Evolutionary conservation across 1,284 basidiomycete genomes (phyloP).

Genomic region (Agroathelia rolfsii): DNA sequence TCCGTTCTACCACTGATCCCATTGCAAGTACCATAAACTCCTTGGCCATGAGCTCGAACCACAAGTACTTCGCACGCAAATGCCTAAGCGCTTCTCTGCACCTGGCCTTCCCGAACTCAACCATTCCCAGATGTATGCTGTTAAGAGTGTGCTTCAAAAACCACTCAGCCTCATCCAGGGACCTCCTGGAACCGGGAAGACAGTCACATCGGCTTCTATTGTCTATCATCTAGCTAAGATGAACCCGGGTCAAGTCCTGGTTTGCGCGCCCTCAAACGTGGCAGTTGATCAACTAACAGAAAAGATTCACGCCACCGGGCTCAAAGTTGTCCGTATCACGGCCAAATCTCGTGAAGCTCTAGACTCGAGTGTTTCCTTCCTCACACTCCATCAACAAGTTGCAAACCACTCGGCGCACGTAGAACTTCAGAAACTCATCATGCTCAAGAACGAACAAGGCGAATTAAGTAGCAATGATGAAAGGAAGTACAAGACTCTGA

Average conservation of each 20-base stretch:
- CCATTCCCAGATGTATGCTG: constrained; percentile 98
- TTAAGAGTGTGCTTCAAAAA: constrained; percentile 97
- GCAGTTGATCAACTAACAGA: constrained; percentile 98
- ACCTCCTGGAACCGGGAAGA: constrained; percentile 98
- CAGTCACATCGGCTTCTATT: constrained; percentile 98
- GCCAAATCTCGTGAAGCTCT: constrained; percentile 97
- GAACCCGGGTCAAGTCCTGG: constrained; percentile 98
- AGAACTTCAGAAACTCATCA: constrained; percentile 94
- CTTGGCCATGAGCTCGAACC: constrained; percentile 94
- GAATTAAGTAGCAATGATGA: constrained; percentile 96
- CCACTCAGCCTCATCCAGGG: constrained; percentile 98
- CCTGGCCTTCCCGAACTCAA: constrained; percentile 97
- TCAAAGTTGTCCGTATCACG: constrained; percentile 95
- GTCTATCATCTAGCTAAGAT: constrained; percentile 99
- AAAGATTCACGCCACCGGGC: constrained; percentile 94
- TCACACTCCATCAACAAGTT: constrained; percentile 96
- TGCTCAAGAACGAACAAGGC: constrained; percentile 95
- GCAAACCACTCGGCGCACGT: constrained; percentile 91
- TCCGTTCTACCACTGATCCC: constrained; percentile 7
- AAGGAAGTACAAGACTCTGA: constrained; percentile 93
- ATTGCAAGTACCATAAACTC: constrained; percentile 85
- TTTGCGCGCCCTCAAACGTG: constrained; percentile 98
- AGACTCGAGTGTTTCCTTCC: constrained; percentile 86
- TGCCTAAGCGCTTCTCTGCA: constrained; percentile 96
- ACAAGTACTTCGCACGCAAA: constrained; percentile 80